A percentile compares a stretch with the other conserved stretches of the same genome.
These are phyloP conservation scores for Amauroascus verrucosus DNA, from an alignment of 2,329 filamentous ascomycete species.

Conservation along the genomic window DNA sequence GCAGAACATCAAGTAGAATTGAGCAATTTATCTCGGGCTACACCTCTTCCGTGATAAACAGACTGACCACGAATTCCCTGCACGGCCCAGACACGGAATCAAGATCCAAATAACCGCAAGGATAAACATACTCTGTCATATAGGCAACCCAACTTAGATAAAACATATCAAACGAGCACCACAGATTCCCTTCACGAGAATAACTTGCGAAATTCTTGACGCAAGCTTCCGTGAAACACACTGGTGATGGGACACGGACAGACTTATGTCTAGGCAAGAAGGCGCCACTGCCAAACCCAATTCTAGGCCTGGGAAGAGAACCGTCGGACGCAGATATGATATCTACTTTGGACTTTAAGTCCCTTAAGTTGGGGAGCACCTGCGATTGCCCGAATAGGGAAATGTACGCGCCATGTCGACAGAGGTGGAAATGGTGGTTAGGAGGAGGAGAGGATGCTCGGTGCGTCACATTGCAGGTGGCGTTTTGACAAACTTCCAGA, in stretches of 20 bases:
- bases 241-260: constrained; percentile 11
- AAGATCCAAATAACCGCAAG: constrained; percentile 7
- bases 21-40: too few species aligned
- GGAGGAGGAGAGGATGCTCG: constrained; percentile 10
- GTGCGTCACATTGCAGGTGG: constrained; percentile 5
- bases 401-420: constrained; percentile 8
- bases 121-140: constrained; percentile 14
- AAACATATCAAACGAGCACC: constrained; percentile 4
- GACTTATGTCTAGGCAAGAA: constrained; percentile 7
- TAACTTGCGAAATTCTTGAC: constrained; percentile 10
- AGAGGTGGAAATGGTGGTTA: constrained; percentile 13
- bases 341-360: neutral
- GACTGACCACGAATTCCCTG: constrained; percentile 9
- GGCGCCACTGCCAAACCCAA: constrained; percentile 14
- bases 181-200: constrained; percentile 2
- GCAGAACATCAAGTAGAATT: too few species aligned
- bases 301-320: constrained; percentile 4
- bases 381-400: constrained; percentile 11
- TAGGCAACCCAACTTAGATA: constrained; percentile 13
- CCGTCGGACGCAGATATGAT: constrained; percentile 14
- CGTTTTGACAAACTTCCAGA: constrained; percentile 5
- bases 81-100: neutral
- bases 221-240: constrained; percentile 14
- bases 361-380: constrained; percentile 13
- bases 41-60: too few species aligned